A percentile compares a stretch with the other conserved stretches of the same genome.
Conservation (phyloP, 352 stramenopile species). For the Aphanomyces cochlioides region DNA sequence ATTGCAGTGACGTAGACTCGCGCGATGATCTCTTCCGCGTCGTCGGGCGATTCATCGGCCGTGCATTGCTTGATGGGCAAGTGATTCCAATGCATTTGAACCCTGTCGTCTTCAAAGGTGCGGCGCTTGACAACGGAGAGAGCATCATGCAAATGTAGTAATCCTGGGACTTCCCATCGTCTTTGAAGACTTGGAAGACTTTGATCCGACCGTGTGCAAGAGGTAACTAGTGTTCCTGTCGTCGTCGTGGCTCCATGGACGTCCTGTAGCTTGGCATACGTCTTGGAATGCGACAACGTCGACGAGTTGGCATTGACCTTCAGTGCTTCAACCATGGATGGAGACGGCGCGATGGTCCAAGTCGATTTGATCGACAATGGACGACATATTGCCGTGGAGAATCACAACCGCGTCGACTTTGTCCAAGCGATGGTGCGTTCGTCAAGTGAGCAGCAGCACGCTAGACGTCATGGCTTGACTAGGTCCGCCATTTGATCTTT, state of each 20-base stretch:
- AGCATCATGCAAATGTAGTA: too few species aligned
- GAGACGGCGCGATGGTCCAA: constrained; percentile 45
- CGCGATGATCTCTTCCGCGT: constrained; percentile 43
- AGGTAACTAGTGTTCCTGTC: constrained; percentile 26
- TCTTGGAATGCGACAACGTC: constrained; percentile 68
- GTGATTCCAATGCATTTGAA: constrained; percentile 67
- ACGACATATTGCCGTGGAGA: constrained; percentile 77
- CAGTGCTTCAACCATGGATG: constrained; percentile 44
- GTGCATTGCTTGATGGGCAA: constrained; percentile 72
- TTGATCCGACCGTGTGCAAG: constrained; percentile 50
- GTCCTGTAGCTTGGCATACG: constrained; percentile 56
- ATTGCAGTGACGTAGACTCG: too few species aligned
- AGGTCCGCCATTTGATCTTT: constrained; percentile 93
- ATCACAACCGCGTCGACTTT: constrained; percentile 95
- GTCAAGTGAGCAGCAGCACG: too few species aligned
- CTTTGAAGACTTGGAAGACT: constrained; percentile 74
- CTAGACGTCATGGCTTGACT: too few species aligned
- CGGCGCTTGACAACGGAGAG: too few species aligned
- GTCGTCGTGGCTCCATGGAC: too few species aligned
- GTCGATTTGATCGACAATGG: constrained; percentile 60
- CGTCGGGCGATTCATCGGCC: constrained; percentile 64
- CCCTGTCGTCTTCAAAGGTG: constrained; percentile 76
- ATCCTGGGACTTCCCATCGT: constrained; percentile 72
- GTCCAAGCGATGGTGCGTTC: constrained; percentile 69
- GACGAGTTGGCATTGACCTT: constrained; percentile 71